These are phyloP conservation scores for Closterium sp. DNA, from an alignment of 139 green algal genomes.

Conservation along the genomic window DNA sequence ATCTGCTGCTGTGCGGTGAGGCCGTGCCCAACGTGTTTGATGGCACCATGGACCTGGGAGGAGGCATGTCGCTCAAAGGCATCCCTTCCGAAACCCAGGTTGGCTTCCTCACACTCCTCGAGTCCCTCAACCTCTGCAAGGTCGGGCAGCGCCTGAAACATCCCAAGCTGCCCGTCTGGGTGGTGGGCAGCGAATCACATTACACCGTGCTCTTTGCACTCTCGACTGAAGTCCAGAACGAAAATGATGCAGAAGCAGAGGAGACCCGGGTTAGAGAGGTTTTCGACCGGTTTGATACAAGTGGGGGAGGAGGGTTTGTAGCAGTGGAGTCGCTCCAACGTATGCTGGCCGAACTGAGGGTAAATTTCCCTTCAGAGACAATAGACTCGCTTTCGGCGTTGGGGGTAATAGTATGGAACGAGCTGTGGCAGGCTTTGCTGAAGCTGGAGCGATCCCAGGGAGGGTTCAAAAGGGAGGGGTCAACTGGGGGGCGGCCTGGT, in stretches of 20 bases:
- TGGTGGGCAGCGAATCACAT: conserved; percentile 51
- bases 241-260: conserved; percentile 27
- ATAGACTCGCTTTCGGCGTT: not conserved
- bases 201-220: conserved; percentile 51
- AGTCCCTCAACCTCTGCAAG: conserved; percentile 51
- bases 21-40: conserved; percentile 56
- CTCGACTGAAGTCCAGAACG: conserved; percentile 37
- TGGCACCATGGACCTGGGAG: conserved; percentile 50
- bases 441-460: conserved; percentile 26
- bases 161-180: conserved; percentile 52
- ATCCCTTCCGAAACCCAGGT: conserved; percentile 41
- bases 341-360: conserved; percentile 18
- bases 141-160: conserved; percentile 52
- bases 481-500: not conserved
- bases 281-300: conserved; percentile 38
- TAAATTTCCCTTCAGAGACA: conserved; percentile 23
- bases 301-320: conserved; percentile 46
- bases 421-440: conserved; percentile 42
- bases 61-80: conserved; percentile 44
- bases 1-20: conserved; percentile 55
- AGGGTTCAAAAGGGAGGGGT: conserved; percentile 3
- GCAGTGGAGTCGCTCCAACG: not conserved
- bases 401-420: conserved; percentile 43
- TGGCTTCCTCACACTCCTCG: conserved; percentile 55
- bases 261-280: conserved; percentile 1